phyloP scores from a whole-genome alignment of 2,329 filamentous ascomycete genomes.

The Aspergillus terreus region DNA sequence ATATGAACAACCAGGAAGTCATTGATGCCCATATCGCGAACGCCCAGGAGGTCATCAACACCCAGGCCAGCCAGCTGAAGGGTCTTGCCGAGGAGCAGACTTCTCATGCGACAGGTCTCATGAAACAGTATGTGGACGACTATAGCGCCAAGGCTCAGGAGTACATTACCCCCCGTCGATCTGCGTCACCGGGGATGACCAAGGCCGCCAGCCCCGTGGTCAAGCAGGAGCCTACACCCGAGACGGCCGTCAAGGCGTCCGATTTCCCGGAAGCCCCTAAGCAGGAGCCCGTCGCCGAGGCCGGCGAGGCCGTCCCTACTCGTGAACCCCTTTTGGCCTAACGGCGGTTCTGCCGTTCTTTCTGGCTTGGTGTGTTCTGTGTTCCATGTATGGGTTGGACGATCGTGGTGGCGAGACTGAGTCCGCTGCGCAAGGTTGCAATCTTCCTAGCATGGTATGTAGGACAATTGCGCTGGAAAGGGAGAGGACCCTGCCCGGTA shows the following conservation, averaged over 20 bases:
- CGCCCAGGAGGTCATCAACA: constrained; percentile 50
- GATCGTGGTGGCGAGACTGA: background rate
- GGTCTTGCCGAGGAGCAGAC: constrained; percentile 59
- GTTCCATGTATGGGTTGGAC: background rate
- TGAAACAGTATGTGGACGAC: constrained; percentile 58
- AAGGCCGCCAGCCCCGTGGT: constrained; percentile 23
- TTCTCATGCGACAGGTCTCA: constrained; percentile 53
- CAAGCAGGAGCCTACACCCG: constrained; percentile 36
- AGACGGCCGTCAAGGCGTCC: constrained; percentile 38
- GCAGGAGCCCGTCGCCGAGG: constrained; percentile 32
- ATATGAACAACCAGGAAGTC: constrained; percentile 62
- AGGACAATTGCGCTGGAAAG: constrained; percentile 3
- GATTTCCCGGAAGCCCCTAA: constrained; percentile 50
- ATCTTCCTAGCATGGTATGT: constrained; percentile 4
- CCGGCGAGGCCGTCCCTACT: background rate
- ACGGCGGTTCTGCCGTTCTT: background rate
- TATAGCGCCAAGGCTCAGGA: constrained; percentile 60
- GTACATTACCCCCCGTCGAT: constrained; percentile 42
- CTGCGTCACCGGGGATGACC: constrained; percentile 29
- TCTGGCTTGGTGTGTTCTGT: background rate
- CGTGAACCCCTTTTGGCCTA: constrained; percentile 32
- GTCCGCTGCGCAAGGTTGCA: background rate
- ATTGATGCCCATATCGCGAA: constrained; percentile 60
- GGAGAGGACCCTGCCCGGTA: constrained; percentile 6
- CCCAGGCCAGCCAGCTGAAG: constrained; percentile 58